Conservation (phyloP, 2,329 filamentous ascomycete species). For the Botryosphaeria dothidea region DNA sequence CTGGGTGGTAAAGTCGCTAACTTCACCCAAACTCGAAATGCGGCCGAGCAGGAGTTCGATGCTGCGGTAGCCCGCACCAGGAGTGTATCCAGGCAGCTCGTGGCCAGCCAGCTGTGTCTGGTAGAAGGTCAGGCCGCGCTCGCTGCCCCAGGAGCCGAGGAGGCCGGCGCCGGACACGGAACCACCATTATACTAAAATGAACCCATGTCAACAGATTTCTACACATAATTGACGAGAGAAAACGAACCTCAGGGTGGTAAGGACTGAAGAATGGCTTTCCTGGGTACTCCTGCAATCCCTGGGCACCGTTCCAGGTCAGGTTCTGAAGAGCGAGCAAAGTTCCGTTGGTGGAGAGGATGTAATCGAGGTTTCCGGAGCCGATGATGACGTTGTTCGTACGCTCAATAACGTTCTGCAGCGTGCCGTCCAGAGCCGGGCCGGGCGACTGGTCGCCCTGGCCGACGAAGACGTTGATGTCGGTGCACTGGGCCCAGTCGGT, state of each 20-base stretch:
- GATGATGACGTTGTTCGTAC: constrained; percentile 54
- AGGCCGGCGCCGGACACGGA: constrained; percentile 42
- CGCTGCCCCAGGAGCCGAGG: constrained; percentile 43
- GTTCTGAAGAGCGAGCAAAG: constrained; percentile 55
- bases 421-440: constrained; percentile 44
- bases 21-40: constrained; percentile 38
- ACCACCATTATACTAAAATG: constrained; percentile 34
- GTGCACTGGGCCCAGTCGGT: constrained; percentile 47
- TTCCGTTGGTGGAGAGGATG: constrained; percentile 53
- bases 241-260: constrained; percentile 32
- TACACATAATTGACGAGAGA: not conserved
- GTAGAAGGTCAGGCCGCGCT: constrained; percentile 51
- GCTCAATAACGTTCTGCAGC: constrained; percentile 52
- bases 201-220: too few species aligned
- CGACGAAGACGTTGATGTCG: constrained; percentile 42
- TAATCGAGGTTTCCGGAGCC: constrained; percentile 52
- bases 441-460: constrained; percentile 35
- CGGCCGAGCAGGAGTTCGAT: constrained; percentile 46
- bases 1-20: constrained; percentile 37
- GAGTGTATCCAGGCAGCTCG: constrained; percentile 46
- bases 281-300: constrained; percentile 47
- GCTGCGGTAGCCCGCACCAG: constrained; percentile 44
- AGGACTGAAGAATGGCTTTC: constrained; percentile 44
- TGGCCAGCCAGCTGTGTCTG: constrained; percentile 44
- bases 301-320: constrained; percentile 55